Conservation (phyloP, 805 yeast species). For the Scheffersomyces ergatensis region DNA sequence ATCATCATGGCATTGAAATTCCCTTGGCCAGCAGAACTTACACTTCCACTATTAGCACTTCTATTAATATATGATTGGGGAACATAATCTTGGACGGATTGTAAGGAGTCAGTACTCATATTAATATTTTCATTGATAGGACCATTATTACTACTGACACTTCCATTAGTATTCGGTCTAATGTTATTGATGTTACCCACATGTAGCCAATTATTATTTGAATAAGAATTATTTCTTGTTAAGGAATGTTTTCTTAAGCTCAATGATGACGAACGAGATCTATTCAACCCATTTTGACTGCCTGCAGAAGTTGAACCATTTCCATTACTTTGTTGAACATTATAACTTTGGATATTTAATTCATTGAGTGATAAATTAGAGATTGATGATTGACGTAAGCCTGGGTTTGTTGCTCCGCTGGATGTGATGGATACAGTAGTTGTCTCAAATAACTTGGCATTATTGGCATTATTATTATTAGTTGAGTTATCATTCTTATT, state of each 20-base stretch:
- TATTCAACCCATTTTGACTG: constrained; percentile 8
- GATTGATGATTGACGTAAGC: constrained; percentile 33
- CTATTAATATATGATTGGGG: constrained; percentile 38
- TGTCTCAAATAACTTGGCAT: constrained; percentile 18
- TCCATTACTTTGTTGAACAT: constrained; percentile 9
- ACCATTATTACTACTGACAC: constrained; percentile 1
- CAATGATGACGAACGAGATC: constrained; percentile 36
- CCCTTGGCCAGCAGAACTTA: constrained; percentile 1
- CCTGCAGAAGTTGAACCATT: constrained; percentile 7
- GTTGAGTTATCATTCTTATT: not conserved
- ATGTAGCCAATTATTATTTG: constrained; percentile 39
- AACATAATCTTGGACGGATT: constrained; percentile 43
- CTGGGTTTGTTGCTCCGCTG: not conserved
- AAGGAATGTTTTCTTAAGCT: constrained; percentile 42
- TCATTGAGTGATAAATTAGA: constrained; percentile 41
- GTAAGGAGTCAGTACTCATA: constrained; percentile 35
- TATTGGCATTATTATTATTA: not conserved
- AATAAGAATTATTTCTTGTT: constrained; percentile 39
- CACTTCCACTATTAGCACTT: constrained; percentile 16
- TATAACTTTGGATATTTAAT: constrained; percentile 31
- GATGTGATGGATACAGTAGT: constrained; percentile 22
- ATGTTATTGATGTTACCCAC: constrained; percentile 39
- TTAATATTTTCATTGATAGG: constrained; percentile 8
- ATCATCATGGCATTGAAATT: constrained; percentile 33
- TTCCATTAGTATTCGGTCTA: constrained; percentile 15